These are phyloP conservation scores for Petunia axillaris DNA, from an alignment of 257 asterid species.

Conservation along the genomic window DNA sequence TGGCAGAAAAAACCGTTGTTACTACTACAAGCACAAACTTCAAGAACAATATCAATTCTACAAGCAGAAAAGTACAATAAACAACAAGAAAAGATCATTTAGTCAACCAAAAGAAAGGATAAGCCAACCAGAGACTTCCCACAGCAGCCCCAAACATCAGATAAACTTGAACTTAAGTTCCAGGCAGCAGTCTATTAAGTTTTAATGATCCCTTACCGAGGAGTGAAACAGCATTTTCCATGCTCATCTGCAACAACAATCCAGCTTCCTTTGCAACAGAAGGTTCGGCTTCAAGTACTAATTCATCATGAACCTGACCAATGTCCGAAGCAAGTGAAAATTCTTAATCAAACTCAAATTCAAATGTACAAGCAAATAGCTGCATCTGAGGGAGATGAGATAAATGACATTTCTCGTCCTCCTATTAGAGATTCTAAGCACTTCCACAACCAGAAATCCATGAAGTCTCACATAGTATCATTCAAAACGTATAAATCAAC, in stretches of 20 bases:
- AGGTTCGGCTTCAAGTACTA: constrained; percentile 83
- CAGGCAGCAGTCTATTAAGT: neutral
- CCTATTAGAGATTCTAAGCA: neutral
- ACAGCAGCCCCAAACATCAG: constrained; percentile 9
- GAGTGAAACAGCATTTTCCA: constrained; percentile 88
- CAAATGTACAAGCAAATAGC: constrained; percentile 19
- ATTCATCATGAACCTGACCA: constrained; percentile 88
- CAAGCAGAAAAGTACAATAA: neutral
- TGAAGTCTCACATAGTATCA: neutral
- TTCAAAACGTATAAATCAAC: neutral
- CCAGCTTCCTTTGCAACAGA: constrained; percentile 82
- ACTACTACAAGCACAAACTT: constrained; percentile 21
- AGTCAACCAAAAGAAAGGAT: constrained; percentile 5
- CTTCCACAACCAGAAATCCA: neutral
- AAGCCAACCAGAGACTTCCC: neutral
- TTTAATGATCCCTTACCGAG: constrained; percentile 55
- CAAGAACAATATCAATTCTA: constrained; percentile 21
- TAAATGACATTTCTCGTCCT: neutral
- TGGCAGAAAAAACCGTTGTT: constrained; percentile 40
- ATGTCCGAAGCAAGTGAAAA: constrained; percentile 18
- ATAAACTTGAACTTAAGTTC: constrained; percentile 12
- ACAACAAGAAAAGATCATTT: neutral
- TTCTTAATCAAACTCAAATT: constrained; percentile 12
- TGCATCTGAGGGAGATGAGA: constrained; percentile 15
- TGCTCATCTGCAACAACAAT: constrained; percentile 66